These are phyloP conservation scores for Pugionium cornutum DNA, from an alignment of 345 rosid genomes.

Conservation along the genomic window DNA sequence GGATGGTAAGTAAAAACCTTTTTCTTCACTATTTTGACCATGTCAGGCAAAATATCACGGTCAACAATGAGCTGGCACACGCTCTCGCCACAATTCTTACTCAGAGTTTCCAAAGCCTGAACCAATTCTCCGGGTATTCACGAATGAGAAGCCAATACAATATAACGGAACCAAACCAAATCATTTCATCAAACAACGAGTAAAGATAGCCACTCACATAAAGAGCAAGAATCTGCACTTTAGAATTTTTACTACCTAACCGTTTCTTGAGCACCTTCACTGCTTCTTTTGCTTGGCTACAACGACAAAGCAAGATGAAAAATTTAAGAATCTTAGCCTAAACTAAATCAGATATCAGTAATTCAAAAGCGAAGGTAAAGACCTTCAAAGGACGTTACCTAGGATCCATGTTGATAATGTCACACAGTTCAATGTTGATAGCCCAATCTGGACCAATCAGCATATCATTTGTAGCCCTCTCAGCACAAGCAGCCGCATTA, in stretches of 20 bases:
- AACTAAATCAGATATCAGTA: not conserved
- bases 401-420: constrained; percentile 84
- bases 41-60: constrained; percentile 75
- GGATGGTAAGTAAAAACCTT: constrained; percentile 56
- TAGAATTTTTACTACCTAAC: constrained; percentile 30
- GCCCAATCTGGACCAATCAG: too few species aligned
- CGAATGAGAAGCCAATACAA: not conserved
- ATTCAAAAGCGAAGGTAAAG: not conserved
- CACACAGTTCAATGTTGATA: constrained; percentile 49
- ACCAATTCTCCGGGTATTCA: constrained; percentile 3
- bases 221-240: constrained; percentile 83
- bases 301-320: constrained; percentile 18
- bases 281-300: constrained; percentile 90
- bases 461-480: constrained; percentile 92
- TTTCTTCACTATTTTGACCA: constrained; percentile 97
- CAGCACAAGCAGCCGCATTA: constrained; percentile 82
- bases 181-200: not conserved
- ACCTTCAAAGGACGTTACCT: constrained; percentile 49
- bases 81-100: too few species aligned
- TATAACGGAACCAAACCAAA: not conserved
- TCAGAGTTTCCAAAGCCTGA: too few species aligned
- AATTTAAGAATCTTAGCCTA: constrained; percentile 7
- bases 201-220: constrained; percentile 52
- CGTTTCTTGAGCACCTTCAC: constrained; percentile 90
- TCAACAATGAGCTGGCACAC: too few species aligned